phyloP scores from a whole-genome alignment of 2,329 filamentous ascomycete species.

The Cercospora sp. region DNA sequence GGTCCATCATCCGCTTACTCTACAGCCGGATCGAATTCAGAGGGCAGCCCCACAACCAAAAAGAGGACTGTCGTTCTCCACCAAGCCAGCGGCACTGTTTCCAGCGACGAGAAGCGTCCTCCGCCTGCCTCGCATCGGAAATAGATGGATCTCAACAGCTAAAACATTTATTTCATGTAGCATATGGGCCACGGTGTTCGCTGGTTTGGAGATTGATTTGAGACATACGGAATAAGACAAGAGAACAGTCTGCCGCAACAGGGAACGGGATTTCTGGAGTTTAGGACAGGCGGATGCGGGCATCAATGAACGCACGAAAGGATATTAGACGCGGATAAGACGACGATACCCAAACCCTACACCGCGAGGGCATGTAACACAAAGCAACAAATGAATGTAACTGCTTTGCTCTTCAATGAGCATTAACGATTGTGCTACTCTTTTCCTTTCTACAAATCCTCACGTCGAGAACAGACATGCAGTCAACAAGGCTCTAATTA shows the following conservation, averaged over 20 bases:
- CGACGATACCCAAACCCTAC: not conserved
- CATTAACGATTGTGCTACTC: not conserved
- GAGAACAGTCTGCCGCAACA: conserved; percentile 1
- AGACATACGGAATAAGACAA: not conserved
- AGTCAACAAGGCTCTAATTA: not conserved
- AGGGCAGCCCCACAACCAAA: conserved; percentile 4
- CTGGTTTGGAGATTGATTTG: not conserved
- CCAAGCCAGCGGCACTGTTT: conserved; percentile 19
- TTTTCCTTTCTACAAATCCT: not conserved
- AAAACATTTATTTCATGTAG: not conserved
- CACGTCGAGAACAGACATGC: not conserved
- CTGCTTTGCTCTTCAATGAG: not conserved
- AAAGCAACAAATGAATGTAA: not conserved
- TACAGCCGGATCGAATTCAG: conserved; percentile 7
- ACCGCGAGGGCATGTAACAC: conserved; percentile 1
- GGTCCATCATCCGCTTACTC: conserved; percentile 14
- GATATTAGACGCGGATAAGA: not conserved
- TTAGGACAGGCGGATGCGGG: not conserved
- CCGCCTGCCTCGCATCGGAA: conserved; percentile 1
- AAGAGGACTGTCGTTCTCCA: conserved; percentile 21
- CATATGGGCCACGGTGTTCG: not conserved
- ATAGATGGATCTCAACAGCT: not conserved
- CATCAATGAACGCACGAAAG: not conserved
- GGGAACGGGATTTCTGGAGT: not conserved
- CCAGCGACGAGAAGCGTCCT: conserved; percentile 9